Evolutionary conservation across 331 rosid genomes (phyloP).

Genomic region (Malus hybrid): DNA sequence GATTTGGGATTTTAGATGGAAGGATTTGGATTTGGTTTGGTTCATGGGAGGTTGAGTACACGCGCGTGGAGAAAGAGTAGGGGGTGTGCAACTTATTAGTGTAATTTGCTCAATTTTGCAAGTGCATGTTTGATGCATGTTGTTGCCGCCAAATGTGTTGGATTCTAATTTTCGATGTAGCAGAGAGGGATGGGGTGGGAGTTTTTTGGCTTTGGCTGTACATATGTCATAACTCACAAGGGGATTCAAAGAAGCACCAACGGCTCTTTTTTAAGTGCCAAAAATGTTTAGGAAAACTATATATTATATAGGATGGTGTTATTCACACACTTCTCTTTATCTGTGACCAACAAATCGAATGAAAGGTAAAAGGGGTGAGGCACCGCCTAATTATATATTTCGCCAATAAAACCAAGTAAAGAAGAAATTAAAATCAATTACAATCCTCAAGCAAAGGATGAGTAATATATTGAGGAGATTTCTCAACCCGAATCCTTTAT

Average conservation of each 20-base stretch:
- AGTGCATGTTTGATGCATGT: neutral
- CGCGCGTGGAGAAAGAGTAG: conserved; percentile 20
- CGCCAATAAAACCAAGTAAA: too few relatives aligned
- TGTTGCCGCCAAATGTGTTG: conserved; percentile 73
- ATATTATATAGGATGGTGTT: too few relatives aligned
- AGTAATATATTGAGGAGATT: too few relatives aligned
- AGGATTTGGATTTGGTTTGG: neutral
- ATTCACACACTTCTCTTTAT: too few relatives aligned
- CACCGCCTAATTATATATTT: too few relatives aligned
- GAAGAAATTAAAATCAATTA: too few relatives aligned
- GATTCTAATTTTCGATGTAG: neutral
- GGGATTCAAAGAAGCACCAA: neutral
- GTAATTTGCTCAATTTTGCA: neutral
- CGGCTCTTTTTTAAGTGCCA: conserved; percentile 14
- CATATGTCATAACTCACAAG: too few relatives aligned
- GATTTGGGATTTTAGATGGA: too few relatives aligned
- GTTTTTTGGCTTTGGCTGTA: neutral
- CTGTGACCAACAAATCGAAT: fast-evolving
- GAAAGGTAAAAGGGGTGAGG: too few relatives aligned
- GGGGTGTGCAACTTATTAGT: neutral
- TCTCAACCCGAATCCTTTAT: too few relatives aligned
- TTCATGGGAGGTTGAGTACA: neutral
- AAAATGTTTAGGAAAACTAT: neutral
- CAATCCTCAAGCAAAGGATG: too few relatives aligned
- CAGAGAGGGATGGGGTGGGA: neutral